Evolutionary conservation across 176 grass and related monocot species (phyloP), one percentile per base, ranked within the genome.

Genomic region (Cenchrus americanus): DNA sequence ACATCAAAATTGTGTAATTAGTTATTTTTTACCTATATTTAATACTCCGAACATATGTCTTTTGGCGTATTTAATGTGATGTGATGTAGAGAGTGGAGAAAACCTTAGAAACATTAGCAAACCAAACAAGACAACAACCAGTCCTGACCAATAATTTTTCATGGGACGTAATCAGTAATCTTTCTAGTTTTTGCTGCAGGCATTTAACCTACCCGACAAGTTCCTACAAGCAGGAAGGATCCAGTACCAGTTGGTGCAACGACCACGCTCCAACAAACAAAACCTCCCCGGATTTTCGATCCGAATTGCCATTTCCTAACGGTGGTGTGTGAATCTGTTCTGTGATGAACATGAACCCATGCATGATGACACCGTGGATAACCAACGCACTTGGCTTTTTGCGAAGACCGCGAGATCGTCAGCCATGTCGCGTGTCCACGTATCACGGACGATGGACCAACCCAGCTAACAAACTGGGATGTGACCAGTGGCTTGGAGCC

Each of bases 401-500:
- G 62, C 17, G n/a, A 68, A 26, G 50, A 21, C 71, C 50, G 18
- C 21, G 34, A 7, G 11, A 18, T 8, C 30, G 41, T 14, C 49
- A 14, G 11, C 13, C 13, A 21, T 75, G 51, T 17, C 51, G 46
- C 51, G 46, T 57, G 32, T 84, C 50, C 23, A 17, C 8, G 27
- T 4, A 77, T 77, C 51, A 77, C 63, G 63, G 83, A 69, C 34
- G 82, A 77, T 10, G 19, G 55, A 59, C 6, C 52, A 49, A 69
- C 24, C 27, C 32, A 82, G 4, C 80, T 69, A 85, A 78, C 83
- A 4, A 58, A 70, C 83, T 68, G 27, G 34, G 62, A 84, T 76
- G 61, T 57, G 60, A 76, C 44, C 24, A 49, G 60, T 10, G 11
- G 12, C 34, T 37, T 37, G 37, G 53, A 7, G 53, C 14, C 24